phyloP scores from a whole-genome alignment of 495 filamentous ascomycete species.

The Astrocystis sublimbata region DNA sequence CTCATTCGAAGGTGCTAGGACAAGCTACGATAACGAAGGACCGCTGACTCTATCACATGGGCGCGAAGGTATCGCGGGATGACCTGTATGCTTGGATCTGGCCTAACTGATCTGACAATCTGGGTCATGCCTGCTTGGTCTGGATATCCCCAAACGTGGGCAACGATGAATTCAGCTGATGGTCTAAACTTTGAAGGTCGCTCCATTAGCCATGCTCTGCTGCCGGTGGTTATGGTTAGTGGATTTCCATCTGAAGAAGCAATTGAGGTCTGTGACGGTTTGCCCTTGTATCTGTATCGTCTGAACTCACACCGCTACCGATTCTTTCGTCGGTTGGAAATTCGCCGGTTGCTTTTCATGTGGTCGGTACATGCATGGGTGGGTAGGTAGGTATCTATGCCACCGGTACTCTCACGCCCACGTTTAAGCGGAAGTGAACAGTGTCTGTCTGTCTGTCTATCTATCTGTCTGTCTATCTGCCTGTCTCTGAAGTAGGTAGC shows the following conservation, averaged over 20 bases:
- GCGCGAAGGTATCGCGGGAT: slow-evolving; percentile 2
- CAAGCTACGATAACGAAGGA: slow-evolving; percentile 4
- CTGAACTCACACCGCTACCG: slow-evolving; percentile 17
- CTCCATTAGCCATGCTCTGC: neutral
- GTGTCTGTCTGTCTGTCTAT: slow-evolving; percentile 13
- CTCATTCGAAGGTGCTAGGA: slow-evolving; percentile 21
- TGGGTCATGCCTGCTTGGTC: slow-evolving; percentile 6
- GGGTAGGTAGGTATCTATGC: neutral
- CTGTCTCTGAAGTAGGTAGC: no score
- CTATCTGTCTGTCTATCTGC: no score
- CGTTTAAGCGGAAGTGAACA: slow-evolving; percentile 12
- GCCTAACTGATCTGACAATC: neutral
- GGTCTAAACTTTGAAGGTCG: neutral
- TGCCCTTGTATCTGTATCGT: slow-evolving; percentile 8
- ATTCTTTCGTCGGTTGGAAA: slow-evolving; percentile 8
- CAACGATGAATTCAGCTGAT: neutral
- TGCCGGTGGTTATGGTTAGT: slow-evolving; percentile 2
- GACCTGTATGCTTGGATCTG: neutral
- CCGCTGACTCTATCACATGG: slow-evolving; percentile 25
- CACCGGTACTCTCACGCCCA: neutral
- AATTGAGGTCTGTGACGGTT: slow-evolving; percentile 7
- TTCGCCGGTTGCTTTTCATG: slow-evolving; percentile 20
- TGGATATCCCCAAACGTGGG: neutral
- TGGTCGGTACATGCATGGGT: neutral
- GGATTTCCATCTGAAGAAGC: slow-evolving; percentile 18